Conservation (phyloP, 2,329 filamentous ascomycete genomes). For the Alternaria brassicicola region DNA sequence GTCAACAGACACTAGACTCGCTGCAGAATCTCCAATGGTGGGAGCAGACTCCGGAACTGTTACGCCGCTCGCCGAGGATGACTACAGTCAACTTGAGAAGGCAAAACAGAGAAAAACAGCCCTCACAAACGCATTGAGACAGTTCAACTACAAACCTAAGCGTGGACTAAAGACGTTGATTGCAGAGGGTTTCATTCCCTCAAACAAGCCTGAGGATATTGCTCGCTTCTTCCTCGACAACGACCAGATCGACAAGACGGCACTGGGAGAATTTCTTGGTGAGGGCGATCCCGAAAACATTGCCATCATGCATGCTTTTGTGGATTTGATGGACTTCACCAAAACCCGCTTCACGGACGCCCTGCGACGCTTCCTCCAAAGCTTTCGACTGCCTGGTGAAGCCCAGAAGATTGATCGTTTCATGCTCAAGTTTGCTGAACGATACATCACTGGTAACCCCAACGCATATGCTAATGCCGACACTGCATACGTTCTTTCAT, state of each 20-base stretch:
- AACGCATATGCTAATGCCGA: conserved; percentile 98
- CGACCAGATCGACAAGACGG: conserved; percentile 85
- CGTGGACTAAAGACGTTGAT: conserved; percentile 84
- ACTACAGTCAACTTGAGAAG: conserved; percentile 91
- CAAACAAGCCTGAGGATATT: conserved; percentile 78
- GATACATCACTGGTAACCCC: conserved; percentile 92
- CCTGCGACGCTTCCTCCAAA: conserved; percentile 87
- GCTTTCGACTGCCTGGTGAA: conserved; percentile 92
- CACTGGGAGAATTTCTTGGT: conserved; percentile 91
- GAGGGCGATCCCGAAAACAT: conserved; percentile 94
- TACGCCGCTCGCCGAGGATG: conserved; percentile 70
- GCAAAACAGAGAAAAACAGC: conserved; percentile 95
- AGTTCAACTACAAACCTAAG: conserved; percentile 99
- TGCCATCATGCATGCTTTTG: conserved; percentile 97
- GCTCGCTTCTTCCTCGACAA: conserved; percentile 81
- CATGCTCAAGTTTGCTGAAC: conserved; percentile 98
- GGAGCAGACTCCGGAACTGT: conserved; percentile 54
- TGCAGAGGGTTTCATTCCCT: conserved; percentile 84
- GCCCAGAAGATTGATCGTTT: conserved; percentile 99
- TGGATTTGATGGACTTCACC: conserved; percentile 91
- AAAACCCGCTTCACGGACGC: conserved; percentile 93
- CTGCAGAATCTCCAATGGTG: conserved; percentile 66
- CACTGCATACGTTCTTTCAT: conserved; percentile 93
- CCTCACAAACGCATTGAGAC: conserved; percentile 81
- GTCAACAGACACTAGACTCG: conserved; percentile 74